A percentile compares a stretch with the other conserved stretches of the same genome.
Conservation (phyloP, 1,139 yeast species). For the Candida sanyaensis region DNA sequence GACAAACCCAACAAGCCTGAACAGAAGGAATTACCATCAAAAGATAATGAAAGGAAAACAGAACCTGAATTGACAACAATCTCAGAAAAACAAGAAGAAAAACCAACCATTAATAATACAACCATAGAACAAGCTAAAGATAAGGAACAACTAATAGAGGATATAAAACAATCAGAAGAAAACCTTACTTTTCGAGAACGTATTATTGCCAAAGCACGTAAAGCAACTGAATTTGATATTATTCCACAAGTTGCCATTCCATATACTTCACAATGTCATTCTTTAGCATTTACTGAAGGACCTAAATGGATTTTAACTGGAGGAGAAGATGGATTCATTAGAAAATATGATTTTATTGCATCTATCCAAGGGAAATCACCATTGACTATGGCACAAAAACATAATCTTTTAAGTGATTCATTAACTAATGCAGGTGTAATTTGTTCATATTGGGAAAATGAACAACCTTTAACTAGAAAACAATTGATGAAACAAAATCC, state of each 20-base stretch:
- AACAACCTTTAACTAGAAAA: conserved; percentile 64
- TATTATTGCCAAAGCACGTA: conserved; percentile 41
- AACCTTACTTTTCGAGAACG: conserved; percentile 33
- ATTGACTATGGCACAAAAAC: conserved; percentile 88
- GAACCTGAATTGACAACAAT: background rate
- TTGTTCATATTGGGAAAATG: conserved; percentile 93
- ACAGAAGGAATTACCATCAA: conserved; percentile 1
- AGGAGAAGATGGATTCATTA: conserved; percentile 92
- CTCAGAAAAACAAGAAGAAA: conserved; percentile 6
- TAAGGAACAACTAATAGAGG: conserved; percentile 3
- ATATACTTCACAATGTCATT: conserved; percentile 68
- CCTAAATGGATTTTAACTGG: conserved; percentile 91
- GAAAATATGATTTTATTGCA: conserved; percentile 84
- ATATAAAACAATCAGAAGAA: conserved; percentile 3
- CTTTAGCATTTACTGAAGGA: conserved; percentile 78
- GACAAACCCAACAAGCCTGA: background rate
- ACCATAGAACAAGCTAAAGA: conserved; percentile 3
- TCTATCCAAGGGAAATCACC: conserved; percentile 91
- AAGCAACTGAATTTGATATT: conserved; percentile 56
- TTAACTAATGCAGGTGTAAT: conserved; percentile 83
- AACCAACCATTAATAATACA: background rate
- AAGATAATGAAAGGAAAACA: conserved; percentile 6
- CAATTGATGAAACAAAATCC: conserved; percentile 44
- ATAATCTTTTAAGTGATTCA: conserved; percentile 68
- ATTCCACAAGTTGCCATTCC: conserved; percentile 75